These are phyloP conservation scores for Backusella circina DNA, from an alignment of 192 early-diverging fungal genomes.

Conservation along the genomic window DNA sequence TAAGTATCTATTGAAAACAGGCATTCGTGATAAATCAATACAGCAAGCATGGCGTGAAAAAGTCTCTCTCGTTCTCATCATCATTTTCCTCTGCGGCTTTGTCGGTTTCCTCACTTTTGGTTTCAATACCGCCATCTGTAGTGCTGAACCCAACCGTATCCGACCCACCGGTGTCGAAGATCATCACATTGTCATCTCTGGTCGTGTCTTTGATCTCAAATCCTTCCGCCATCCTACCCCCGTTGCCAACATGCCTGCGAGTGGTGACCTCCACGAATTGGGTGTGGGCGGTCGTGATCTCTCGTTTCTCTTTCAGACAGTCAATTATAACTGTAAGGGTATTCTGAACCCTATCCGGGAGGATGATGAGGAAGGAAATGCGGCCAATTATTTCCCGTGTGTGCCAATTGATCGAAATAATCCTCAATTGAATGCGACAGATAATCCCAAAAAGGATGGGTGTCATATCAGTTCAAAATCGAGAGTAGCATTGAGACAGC, in stretches of 20 bases:
- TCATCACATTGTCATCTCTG: constrained; percentile 57
- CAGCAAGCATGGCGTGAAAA: constrained; percentile 91
- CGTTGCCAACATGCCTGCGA: constrained; percentile 30
- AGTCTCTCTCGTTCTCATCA: constrained; percentile 81
- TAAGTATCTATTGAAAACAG: constrained; percentile 18
- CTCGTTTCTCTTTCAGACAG: constrained; percentile 75
- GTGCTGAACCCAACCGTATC: constrained; percentile 42
- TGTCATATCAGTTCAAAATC: constrained; percentile 53
- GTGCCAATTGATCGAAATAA: constrained; percentile 41
- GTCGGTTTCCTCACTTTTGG: constrained; percentile 89
- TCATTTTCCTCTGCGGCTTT: constrained; percentile 61
- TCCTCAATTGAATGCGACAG: constrained; percentile 45
- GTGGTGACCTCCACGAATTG: constrained; percentile 53
- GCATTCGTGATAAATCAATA: constrained; percentile 37
- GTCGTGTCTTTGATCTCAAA: constrained; percentile 59
- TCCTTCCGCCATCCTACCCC: constrained; percentile 49
- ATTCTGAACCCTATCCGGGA: constrained; percentile 38
- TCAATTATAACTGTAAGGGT: constrained; percentile 64
- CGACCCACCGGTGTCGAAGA: constrained; percentile 45
- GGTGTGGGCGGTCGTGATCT: constrained; percentile 68
- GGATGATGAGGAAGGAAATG: constrained; percentile 36
- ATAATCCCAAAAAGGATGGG: constrained; percentile 51
- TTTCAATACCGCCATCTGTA: constrained; percentile 65
- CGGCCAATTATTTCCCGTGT: constrained; percentile 69
- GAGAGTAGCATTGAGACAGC: constrained; percentile 38